A percentile compares a stretch with the other conserved stretches of the same genome.
Evolutionary conservation across 108 stramenopile genomes (phyloP).

Genomic region (Pseudonitzschia multiseries): DNA sequence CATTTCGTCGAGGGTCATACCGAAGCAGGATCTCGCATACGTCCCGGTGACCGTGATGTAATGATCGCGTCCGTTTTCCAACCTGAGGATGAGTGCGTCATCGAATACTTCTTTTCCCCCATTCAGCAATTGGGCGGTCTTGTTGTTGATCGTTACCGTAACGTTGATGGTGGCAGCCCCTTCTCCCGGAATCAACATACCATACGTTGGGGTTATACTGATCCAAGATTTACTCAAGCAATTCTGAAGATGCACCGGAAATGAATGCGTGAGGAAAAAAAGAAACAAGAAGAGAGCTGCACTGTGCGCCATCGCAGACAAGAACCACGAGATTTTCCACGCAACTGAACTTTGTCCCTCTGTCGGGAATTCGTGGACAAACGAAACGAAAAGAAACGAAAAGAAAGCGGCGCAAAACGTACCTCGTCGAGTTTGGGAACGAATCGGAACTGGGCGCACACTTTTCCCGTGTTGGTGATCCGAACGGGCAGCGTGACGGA

Average conservation of each 20-base stretch:
- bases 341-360: not conserved
- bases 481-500: constrained; percentile 62
- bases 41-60: constrained; percentile 84
- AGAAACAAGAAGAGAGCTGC: not conserved
- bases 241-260: constrained; percentile 31
- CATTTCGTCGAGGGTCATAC: constrained; percentile 89
- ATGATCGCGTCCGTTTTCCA: constrained; percentile 95
- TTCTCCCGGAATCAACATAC: constrained; percentile 92
- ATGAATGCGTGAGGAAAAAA: not conserved
- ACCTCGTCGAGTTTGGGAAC: constrained; percentile 93
- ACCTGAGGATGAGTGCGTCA: constrained; percentile 88
- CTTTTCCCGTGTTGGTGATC: constrained; percentile 87
- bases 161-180: constrained; percentile 64
- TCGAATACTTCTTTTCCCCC: constrained; percentile 83
- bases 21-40: constrained; percentile 92
- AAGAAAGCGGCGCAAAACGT: constrained; percentile 30
- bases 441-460: constrained; percentile 88
- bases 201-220: constrained; percentile 82
- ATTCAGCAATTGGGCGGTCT: constrained; percentile 79
- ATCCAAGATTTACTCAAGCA: constrained; percentile 90
- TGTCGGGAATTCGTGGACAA: not conserved
- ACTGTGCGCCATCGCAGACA: not conserved
- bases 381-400: not conserved
- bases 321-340: not conserved
- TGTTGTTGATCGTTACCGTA: constrained; percentile 75